Evolutionary conservation across 768 basidiomycete genomes (phyloP).

Genomic region (Suillus subaureus): DNA sequence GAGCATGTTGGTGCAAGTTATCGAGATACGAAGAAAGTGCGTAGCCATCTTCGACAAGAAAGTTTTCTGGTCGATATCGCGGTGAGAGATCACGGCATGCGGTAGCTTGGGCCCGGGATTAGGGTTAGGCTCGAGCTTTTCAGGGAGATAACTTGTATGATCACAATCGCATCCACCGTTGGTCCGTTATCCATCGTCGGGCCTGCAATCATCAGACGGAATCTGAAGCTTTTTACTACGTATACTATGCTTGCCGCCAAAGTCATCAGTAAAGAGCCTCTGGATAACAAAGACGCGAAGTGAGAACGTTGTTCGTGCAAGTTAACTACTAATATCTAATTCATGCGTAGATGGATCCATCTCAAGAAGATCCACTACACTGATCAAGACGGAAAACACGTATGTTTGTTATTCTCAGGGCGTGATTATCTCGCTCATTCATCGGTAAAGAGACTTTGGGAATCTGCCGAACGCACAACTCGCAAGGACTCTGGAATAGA

Average conservation of each 20-base stretch:
- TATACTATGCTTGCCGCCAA: constrained; percentile 46
- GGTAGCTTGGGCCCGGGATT: no score
- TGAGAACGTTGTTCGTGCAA: constrained; percentile 29
- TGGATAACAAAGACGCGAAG: constrained; percentile 62
- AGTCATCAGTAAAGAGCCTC: constrained; percentile 53
- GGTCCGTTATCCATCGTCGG: neutral
- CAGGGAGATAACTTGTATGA: no score
- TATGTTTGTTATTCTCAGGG: constrained; percentile 29
- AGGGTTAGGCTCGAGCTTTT: no score
- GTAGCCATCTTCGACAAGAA: no score
- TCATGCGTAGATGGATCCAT: constrained; percentile 70
- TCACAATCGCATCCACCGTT: neutral
- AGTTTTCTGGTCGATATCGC: no score
- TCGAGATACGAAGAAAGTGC: no score
- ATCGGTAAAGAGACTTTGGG: constrained; percentile 73
- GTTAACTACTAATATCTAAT: neutral
- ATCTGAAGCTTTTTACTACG: constrained; percentile 5
- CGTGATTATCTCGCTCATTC: constrained; percentile 1
- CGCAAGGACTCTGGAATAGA: constrained; percentile 78
- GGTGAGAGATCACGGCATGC: no score
- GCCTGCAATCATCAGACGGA: neutral
- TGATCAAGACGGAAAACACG: constrained; percentile 78
- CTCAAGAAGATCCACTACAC: constrained; percentile 80
- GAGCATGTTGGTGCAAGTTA: no score
- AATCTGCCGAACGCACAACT: constrained; percentile 83